Evolutionary conservation across 2,329 filamentous ascomycete species (phyloP), one percentile per base, ranked within the genome.

Genomic region (Epichloe elymi): DNA sequence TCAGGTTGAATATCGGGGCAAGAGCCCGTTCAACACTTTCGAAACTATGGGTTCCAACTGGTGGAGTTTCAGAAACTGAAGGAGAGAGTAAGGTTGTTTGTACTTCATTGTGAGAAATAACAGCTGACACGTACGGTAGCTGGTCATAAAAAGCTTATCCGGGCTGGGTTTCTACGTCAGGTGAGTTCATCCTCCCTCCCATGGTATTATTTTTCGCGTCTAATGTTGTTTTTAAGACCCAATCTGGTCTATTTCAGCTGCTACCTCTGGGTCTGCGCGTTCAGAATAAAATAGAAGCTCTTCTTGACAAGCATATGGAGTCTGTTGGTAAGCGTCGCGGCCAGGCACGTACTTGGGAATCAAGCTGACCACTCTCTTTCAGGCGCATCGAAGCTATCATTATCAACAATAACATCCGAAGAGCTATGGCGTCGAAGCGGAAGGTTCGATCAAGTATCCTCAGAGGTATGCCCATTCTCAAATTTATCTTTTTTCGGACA

Each of bases 281-380:
- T 0, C 89, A 95, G 61, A 79, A 88, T 48, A 98, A 97, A 66
- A 72, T 97, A 33, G 89, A 96, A 62, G 70, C 70, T 11, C 70
- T 97, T 11, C 85, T 98, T 58, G 90, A 96, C 63, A 87, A 85
- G 62, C 82, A 96, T 63, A 98, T 98, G 93, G 73, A 74, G 49
- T 77, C 75, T 36, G 68, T 93, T 58, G 84, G 85, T 85, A 54
- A 62, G 60, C 55, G 20, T 37, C 47, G 5, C 33, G 35, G 12
- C 41, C 40, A 30, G 38, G 17, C n/a, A 50, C 38, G 7, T 39
- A 26, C 11, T 36, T 20, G 35, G 8, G 45, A 15, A n/a, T 47
- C 19, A 11, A 38, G 20, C 45, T 47, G 36, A 49, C 30, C 39
- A 44, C 12, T 38, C 26, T 38, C 6, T 33, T 48, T 14, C 26